Percentiles rank a stretch among this genome's conserved stretches.
Evolutionary conservation across 768 basidiomycete species (phyloP).

Genomic region (Phaeolepiota aurea): DNA sequence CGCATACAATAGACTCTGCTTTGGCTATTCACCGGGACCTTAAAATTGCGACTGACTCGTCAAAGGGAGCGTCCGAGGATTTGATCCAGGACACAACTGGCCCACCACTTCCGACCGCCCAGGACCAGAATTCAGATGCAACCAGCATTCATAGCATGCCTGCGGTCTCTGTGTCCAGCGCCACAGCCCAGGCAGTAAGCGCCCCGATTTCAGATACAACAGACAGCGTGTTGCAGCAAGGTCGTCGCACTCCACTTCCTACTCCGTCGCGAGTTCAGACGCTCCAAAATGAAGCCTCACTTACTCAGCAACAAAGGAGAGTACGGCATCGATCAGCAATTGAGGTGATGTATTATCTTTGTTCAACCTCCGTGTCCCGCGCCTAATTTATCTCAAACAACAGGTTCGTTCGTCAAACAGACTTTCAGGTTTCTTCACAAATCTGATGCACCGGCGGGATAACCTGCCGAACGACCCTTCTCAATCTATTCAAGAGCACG

Average conservation of each 20-base stretch:
- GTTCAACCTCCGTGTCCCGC: constrained; percentile 1
- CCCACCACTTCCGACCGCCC: constrained; percentile 27
- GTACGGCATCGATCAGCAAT: constrained; percentile 42
- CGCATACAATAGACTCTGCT: constrained; percentile 9
- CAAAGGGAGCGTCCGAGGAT: constrained; percentile 14
- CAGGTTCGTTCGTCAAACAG: constrained; percentile 61
- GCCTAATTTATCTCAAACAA: constrained; percentile 1
- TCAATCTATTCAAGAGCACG: constrained; percentile 8
- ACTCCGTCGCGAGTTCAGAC: constrained; percentile 19
- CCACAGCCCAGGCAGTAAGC: constrained; percentile 17
- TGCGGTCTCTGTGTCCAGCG: constrained; percentile 38
- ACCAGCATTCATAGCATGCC: constrained; percentile 58
- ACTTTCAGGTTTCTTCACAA: constrained; percentile 79
- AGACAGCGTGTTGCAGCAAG: constrained; percentile 3
- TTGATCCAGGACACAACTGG: constrained; percentile 19
- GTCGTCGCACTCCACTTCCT: constrained; percentile 18
- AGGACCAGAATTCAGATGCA: constrained; percentile 34
- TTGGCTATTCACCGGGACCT: constrained; percentile 14
- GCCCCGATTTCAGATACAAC: constrained; percentile 22
- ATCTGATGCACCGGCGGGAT: constrained; percentile 70
- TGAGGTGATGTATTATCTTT: constrained; percentile 40
- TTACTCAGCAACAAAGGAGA: constrained; percentile 27
- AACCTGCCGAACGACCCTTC: constrained; percentile 17
- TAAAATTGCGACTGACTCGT: constrained; percentile 18
- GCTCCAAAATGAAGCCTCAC: constrained; percentile 17